These are phyloP conservation scores for Nicotiana tomentosiformis DNA, from an alignment of 257 asterid species.

Conservation along the genomic window DNA sequence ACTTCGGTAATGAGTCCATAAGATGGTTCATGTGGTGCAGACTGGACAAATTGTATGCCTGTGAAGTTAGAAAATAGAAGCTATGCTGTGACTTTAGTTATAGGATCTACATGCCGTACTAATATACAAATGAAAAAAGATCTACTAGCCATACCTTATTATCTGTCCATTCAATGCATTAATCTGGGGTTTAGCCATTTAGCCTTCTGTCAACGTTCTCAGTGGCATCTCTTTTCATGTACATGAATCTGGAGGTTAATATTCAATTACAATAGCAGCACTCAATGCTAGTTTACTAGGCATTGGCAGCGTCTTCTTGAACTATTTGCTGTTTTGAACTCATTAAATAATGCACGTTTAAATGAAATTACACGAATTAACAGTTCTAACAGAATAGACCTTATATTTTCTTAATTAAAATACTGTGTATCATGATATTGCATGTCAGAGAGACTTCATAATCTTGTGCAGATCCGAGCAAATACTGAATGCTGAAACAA, in stretches of 20 bases:
- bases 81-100: neutral
- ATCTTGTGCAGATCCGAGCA: neutral
- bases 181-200: neutral
- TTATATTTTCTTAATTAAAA: neutral
- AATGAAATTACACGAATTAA: neutral
- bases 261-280: neutral
- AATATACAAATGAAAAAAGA: neutral
- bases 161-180: neutral
- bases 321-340: neutral
- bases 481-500: neutral
- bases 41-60: neutral
- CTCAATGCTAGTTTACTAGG: neutral
- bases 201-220: neutral
- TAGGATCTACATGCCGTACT: neutral
- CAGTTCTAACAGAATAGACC: neutral
- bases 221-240: neutral
- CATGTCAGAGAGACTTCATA: neutral
- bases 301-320: neutral
- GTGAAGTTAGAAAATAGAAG: neutral
- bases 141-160: neutral
- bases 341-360: neutral
- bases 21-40: neutral
- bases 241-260: neutral
- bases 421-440: neutral
- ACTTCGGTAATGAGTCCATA: neutral